Base-by-base conservation (phyloP, 2,329 filamentous ascomycete species). In the Alternaria viburni region DNA sequence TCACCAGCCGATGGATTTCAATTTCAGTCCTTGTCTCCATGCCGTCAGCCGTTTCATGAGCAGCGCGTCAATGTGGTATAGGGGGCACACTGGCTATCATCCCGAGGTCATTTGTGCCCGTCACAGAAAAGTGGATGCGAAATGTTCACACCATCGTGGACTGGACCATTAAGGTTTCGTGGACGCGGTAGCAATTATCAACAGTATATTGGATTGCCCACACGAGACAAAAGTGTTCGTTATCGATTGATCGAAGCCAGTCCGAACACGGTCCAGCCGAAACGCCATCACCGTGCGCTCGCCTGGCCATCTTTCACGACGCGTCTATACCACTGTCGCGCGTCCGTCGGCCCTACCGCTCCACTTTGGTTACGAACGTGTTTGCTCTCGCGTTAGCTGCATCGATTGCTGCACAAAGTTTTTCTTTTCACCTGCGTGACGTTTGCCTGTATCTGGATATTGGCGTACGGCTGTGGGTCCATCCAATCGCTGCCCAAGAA, bases 291-390 rank as follows among this genome's bases (percentile, higher is more conserved):
- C 71, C 69, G 71, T 72, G 71, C 71, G 60, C 71, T 61, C 60
- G 61, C 57, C 57, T 65, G 76, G 60, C 60, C 60, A 62, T 52
- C 56, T 59, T 62, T 46, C 54, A 49, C 68, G 72, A 79, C 76
- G 77, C 76, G 77, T 79, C 69, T 62, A 69, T 72, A 69, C 61
- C 70, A 72, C 69, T 62, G 63, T 64, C 73, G 36, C 69, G 68
- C 68, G 69, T 71, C 67, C 63, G 64, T 69, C 67, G 49, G 49
- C 49, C 49, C 13, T 36, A 54, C 51, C 54, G 65, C 66, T 72
- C 71, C 69, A 72, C 68, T 64, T 61, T 57, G 65, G 67, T 54
- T 50, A 49, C 57, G 49, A 57, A 59, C 62, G 21, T 59, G 62
- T 54, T 57, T 65, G 59, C 43, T 59, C 41, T 59, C 46, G 65